Base-by-base conservation (phyloP, 169 alveolate genomes). In the Haemoproteus tartakovskyi region DNA sequence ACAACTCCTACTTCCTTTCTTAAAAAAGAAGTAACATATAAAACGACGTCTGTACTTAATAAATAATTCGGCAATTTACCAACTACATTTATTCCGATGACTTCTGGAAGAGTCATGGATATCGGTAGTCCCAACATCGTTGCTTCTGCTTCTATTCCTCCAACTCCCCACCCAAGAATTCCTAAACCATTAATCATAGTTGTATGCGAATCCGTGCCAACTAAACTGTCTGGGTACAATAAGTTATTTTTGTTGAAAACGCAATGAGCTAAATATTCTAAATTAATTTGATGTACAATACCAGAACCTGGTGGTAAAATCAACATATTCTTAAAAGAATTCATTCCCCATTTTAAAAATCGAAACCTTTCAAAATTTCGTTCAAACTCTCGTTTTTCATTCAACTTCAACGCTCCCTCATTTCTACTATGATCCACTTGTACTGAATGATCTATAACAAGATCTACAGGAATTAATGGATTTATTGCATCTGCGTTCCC, bases 61-160 rank as follows among this genome's bases (percentile, higher is more conserved):
- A 89, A 92, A 52, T 89, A 85, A 29, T 87, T 79, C 12, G 90
- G 79, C 29, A 95, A 90, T 56, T 91, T 78, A 21, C 98, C 99
- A 4, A 95, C 94, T 12, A 96, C 93, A 38, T 93, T 91, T 74
- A 95, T 94, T 11, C 99, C 99, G 30, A 96, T 95, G 5, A 96
- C 98, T 67, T 95, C 95, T 18, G 99, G 99, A 12, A 96, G 87
- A 9, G 93, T 95, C 98, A 96, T 96, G 51, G 98, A 93, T 27
- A 95, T 91, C n/a, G 98, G 95, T 78, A 94, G 93, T 18, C 98
- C 99, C 38, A 96, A 91, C 99, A 96, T 95, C 38, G 95, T 96
- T n/a, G 99, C 98, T 87, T 96, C 99, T 54, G 98, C 99, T 90
- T 96, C 99, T 36, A 96, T 95, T 4, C 99, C 99, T 19, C 99